Evolutionary conservation across 2,329 filamentous ascomycete genomes (phyloP).

Genomic region (Chaetomium globosum): DNA sequence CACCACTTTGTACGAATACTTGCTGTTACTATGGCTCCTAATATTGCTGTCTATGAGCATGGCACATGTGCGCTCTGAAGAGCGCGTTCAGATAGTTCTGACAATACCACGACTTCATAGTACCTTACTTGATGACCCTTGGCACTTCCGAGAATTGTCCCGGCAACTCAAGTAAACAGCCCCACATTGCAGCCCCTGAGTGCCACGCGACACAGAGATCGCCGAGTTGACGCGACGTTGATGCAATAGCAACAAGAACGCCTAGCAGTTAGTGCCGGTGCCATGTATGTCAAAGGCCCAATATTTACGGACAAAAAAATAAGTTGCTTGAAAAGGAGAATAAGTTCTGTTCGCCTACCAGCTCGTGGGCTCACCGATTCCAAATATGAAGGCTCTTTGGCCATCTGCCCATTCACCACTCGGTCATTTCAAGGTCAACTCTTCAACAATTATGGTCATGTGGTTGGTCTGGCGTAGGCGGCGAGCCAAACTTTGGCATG

Average conservation of each 20-base stretch:
- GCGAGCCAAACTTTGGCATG: background rate
- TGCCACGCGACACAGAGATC: background rate
- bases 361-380: too few species aligned
- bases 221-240: background rate
- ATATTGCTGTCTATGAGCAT: background rate
- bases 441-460: too few species aligned
- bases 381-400: too few species aligned
- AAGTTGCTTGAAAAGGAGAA: too few species aligned
- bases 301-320: too few species aligned
- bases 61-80: background rate
- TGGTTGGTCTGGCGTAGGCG: too few species aligned
- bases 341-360: too few species aligned
- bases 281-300: background rate
- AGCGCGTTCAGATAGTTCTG: background rate
- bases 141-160: background rate
- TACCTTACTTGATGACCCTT: too few species aligned
- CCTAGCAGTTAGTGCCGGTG: background rate
- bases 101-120: background rate
- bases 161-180: slow-evolving; percentile 3
- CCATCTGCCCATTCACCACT: too few species aligned
- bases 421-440: too few species aligned
- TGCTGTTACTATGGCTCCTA: slow-evolving; percentile 5
- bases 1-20: background rate
- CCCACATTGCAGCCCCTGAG: background rate
- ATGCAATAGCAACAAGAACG: background rate